phyloP scores from a whole-genome alignment of 257 asterid species.

The Gentiana straminea region DNA sequence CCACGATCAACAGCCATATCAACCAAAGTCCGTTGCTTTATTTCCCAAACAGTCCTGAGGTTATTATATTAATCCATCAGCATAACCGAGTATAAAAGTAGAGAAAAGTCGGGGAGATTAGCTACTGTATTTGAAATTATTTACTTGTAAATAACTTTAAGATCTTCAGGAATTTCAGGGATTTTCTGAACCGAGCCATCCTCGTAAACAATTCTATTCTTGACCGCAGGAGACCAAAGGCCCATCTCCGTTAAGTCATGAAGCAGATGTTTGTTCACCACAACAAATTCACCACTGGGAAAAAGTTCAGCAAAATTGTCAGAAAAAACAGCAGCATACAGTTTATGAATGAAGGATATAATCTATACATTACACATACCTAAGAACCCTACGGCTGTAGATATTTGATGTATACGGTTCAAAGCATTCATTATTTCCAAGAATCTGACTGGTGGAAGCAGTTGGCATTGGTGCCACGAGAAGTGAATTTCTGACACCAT shows the following conservation, averaged over 20 bases:
- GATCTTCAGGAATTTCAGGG: conserved; percentile 60
- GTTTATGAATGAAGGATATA: not conserved
- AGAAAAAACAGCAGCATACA: not conserved
- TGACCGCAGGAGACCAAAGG: conserved; percentile 78
- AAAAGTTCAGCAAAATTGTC: not conserved
- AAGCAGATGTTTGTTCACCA: conserved; percentile 95
- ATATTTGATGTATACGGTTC: conserved; percentile 96
- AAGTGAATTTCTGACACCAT: conserved; percentile 87
- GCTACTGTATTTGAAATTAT: conserved; percentile 7
- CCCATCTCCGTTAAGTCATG: conserved; percentile 92
- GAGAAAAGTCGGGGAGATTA: not conserved
- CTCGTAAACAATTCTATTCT: conserved; percentile 76
- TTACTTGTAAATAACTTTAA: conserved; percentile 75
- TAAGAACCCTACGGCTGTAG: conserved; percentile 84
- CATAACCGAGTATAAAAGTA: no score
- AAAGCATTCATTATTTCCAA: conserved; percentile 95
- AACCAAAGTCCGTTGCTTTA: conserved; percentile 66
- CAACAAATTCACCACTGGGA: conserved; percentile 89
- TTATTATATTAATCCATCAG: no score
- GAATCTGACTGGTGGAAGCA: conserved; percentile 98
- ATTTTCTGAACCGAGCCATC: conserved; percentile 88
- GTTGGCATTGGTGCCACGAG: conserved; percentile 98
- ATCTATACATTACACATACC: conserved; percentile 22
- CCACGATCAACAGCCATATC: conserved; percentile 99
- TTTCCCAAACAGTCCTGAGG: conserved; percentile 92